phyloP scores from a whole-genome alignment of 1,284 basidiomycete species.

The Cutaneotrichosporon mucoides region DNA sequence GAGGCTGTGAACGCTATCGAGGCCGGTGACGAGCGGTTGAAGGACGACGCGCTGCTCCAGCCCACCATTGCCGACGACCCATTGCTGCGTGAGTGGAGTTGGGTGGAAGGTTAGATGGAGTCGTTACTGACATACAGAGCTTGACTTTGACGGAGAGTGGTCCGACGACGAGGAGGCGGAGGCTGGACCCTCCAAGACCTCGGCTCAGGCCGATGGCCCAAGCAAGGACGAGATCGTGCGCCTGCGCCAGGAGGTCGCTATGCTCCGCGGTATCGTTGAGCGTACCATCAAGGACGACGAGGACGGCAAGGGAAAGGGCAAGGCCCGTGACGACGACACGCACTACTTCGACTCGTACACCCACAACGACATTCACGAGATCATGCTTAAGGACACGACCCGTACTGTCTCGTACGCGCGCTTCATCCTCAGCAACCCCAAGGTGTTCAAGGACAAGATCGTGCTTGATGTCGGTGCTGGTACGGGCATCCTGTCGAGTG shows the following conservation, averaged over 20 bases:
- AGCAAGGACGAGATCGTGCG: slow-evolving; percentile 26
- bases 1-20: slow-evolving; percentile 5
- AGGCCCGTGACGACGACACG: slow-evolving; percentile 71
- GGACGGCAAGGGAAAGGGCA: slow-evolving; percentile 35
- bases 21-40: slow-evolving; percentile 47
- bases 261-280: slow-evolving; percentile 34
- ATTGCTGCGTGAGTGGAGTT: slow-evolving; percentile 66
- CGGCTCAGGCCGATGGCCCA: no score
- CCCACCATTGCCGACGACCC: slow-evolving; percentile 80
- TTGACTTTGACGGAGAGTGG: slow-evolving; percentile 63
- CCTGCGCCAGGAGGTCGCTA: slow-evolving; percentile 29
- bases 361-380: slow-evolving; percentile 66
- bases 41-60: slow-evolving; percentile 69
- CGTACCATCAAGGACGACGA: slow-evolving; percentile 30
- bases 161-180: slow-evolving; percentile 56
- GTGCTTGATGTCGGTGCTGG: slow-evolving; percentile 96
- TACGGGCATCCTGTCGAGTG: slow-evolving; percentile 77
- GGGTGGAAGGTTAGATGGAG: no score
- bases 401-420: slow-evolving; percentile 89
- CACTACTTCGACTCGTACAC: slow-evolving; percentile 94
- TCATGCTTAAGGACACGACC: slow-evolving; percentile 72
- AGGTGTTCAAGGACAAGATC: slow-evolving; percentile 74
- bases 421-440: slow-evolving; percentile 82
- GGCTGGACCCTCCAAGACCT: neutral
- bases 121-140: slow-evolving; percentile 53